Evolutionary conservation across 2,329 filamentous ascomycete genomes (phyloP).

Genomic region (Bertia moriformis): DNA sequence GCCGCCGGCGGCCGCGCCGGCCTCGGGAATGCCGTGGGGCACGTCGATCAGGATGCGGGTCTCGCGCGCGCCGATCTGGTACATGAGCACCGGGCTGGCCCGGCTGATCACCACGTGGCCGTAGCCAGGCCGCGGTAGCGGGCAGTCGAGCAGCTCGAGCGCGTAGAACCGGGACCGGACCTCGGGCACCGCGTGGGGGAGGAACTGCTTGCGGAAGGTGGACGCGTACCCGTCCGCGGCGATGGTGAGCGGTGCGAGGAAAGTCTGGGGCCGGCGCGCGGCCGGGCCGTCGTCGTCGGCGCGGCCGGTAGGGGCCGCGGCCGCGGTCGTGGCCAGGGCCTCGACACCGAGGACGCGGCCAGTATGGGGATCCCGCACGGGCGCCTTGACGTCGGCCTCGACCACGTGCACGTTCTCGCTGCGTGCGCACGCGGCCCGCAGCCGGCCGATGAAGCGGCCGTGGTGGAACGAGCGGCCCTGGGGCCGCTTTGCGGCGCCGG

Average conservation of each 20-base stretch:
- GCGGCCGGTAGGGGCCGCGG: conserved; percentile 33
- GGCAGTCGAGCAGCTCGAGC: conserved; percentile 77
- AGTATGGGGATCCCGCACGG: conserved; percentile 56
- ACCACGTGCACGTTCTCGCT: conserved; percentile 79
- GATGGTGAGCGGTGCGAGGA: conserved; percentile 78
- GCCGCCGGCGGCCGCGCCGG: conserved; percentile 61
- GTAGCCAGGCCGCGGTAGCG: conserved; percentile 59
- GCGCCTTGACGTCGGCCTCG: conserved; percentile 70
- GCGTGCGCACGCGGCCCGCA: conserved; percentile 59
- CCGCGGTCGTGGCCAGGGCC: conserved; percentile 44
- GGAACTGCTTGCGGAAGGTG: conserved; percentile 73
- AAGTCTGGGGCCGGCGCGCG: conserved; percentile 54
- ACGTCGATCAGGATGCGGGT: conserved; percentile 83
- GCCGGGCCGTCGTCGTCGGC: too few species aligned
- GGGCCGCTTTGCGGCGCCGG: conserved; percentile 28
- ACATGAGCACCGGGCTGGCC: conserved; percentile 61
- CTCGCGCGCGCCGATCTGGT: conserved; percentile 92
- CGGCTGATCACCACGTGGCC: conserved; percentile 81
- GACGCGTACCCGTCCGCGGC: conserved; percentile 85
- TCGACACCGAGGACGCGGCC: conserved; percentile 72
- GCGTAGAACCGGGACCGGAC: conserved; percentile 84
- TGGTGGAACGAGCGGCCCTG: conserved; percentile 83
- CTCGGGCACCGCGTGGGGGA: conserved; percentile 43
- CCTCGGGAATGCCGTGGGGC: conserved; percentile 61
- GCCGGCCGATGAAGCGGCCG: conserved; percentile 74